Base-by-base conservation (phyloP, 257 asterid genomes). In the Nicotiana attenuata region DNA sequence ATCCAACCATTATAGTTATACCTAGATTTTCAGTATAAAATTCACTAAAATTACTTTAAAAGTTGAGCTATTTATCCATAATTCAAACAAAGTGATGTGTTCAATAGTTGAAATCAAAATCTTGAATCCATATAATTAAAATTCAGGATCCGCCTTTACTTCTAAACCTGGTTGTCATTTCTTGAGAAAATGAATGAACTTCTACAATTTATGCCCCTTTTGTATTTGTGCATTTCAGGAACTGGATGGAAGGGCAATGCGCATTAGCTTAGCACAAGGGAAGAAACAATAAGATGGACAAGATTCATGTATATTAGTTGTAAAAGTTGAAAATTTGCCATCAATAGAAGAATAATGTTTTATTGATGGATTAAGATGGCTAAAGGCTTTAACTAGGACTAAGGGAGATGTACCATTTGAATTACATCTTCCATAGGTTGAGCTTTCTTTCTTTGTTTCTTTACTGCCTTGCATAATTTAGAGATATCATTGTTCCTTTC, bases 191-290 rank as follows among this genome's bases (percentile, higher is more conserved):
- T 10, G 17, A n/a, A 68, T 13, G 11, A 38, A 35, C 31, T 38
- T 15, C 76, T 33, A 69, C 26, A n/a, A 41, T 22, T 71, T 65
- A 45, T 71, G n/a, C 20, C 79, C 16, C 24, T 14, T 24, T 15
- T 24, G 5, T 71, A 0, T 33, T 0, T 24, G 63, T 73, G 15
- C 60, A 7, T 78, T 81, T 28, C 91, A 95, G 98, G 99, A 92
- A 84, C 24, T 96, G 69, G 97, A 91, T 84, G 99, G 98, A 38
- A 89, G 99, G 17, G 87, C 91, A 0, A 78, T 96, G 87, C 92
- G 97, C 10, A 84, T 96, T 41, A 92, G 96, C 91, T 82, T 90
- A 67, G 99, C 98, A 7, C 83, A 92, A 81, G 98, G 97, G 55
- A 94, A 91, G 90, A 92, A 86, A 84, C 80, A 86, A 76, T 87